phyloP scores from a whole-genome alignment of 2,329 filamentous ascomycete genomes.

The Neurospora crassa region DNA sequence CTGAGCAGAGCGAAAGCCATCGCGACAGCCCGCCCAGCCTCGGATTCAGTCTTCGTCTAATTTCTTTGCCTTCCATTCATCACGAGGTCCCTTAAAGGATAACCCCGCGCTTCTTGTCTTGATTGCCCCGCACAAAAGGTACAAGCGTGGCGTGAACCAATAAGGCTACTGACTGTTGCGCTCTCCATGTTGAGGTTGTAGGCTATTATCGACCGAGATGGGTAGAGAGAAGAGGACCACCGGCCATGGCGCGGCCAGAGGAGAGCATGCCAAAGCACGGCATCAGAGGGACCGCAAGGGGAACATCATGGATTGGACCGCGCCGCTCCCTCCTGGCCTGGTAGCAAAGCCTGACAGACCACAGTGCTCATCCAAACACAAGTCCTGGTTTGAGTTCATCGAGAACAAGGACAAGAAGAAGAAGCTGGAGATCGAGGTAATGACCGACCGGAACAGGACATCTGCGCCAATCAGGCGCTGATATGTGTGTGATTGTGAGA shows the following conservation, averaged over 20 bases:
- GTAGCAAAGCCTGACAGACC: slow-evolving; percentile 22
- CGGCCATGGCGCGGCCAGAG: slow-evolving; percentile 16
- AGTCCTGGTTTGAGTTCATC: slow-evolving; percentile 54
- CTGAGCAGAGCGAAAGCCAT: slow-evolving; percentile 1
- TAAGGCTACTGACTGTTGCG: neutral
- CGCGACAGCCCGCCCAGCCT: neutral
- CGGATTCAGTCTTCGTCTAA: neutral
- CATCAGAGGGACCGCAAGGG: slow-evolving; percentile 21
- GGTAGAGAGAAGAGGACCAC: slow-evolving; percentile 20
- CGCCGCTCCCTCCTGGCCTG: slow-evolving; percentile 18
- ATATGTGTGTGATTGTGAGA: slow-evolving; percentile 3
- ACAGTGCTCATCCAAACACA: slow-evolving; percentile 42
- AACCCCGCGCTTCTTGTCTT: neutral
- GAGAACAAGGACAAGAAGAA: slow-evolving; percentile 56
- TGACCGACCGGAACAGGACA: neutral
- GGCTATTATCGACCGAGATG: slow-evolving; percentile 16
- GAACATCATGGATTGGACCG: slow-evolving; percentile 19
- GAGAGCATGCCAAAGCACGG: slow-evolving; percentile 23
- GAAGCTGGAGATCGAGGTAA: slow-evolving; percentile 53
- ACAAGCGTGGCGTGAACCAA: neutral
- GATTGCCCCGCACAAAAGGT: neutral
- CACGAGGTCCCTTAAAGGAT: neutral
- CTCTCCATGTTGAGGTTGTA: slow-evolving; percentile 18
- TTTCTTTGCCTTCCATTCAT: neutral
- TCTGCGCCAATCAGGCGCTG: neutral